Evolutionary conservation across 768 basidiomycete genomes (phyloP).

Genomic region (Kwoniella europaea): DNA sequence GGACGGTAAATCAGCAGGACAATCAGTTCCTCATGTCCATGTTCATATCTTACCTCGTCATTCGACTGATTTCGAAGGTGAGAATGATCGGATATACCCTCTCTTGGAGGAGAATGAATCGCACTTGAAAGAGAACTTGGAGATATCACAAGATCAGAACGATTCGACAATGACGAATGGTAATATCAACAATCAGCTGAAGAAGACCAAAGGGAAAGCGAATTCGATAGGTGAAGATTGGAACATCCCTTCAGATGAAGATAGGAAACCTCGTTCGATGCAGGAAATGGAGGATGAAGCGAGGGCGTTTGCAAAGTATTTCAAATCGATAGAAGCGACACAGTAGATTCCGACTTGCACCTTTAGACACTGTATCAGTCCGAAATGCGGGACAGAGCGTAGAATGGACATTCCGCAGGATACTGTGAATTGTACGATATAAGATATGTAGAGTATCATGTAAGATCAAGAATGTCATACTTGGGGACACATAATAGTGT

Average conservation of each 20-base stretch:
- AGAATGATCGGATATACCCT: constrained; percentile 65
- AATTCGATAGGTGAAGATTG: constrained; percentile 1
- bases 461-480: no score
- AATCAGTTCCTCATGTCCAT: constrained; percentile 91
- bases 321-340: constrained; percentile 42
- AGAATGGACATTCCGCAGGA: no score
- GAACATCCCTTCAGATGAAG: constrained; percentile 63
- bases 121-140: constrained; percentile 48
- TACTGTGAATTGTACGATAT: no score
- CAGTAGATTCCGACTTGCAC: no score
- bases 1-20: constrained; percentile 87
- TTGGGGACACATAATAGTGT: no score
- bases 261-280: constrained; percentile 66
- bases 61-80: constrained; percentile 60
- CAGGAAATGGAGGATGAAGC: constrained; percentile 85
- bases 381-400: no score
- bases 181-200: background rate
- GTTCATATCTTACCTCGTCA: constrained; percentile 89
- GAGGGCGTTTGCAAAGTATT: constrained; percentile 68
- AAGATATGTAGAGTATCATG: no score
- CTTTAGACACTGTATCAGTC: no score
- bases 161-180: constrained; percentile 53
- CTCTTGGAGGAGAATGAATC: constrained; percentile 66
- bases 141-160: constrained; percentile 33
- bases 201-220: background rate